These are phyloP conservation scores for Triangularia verruculosa DNA, from an alignment of 2,329 filamentous ascomycete genomes.

Conservation along the genomic window DNA sequence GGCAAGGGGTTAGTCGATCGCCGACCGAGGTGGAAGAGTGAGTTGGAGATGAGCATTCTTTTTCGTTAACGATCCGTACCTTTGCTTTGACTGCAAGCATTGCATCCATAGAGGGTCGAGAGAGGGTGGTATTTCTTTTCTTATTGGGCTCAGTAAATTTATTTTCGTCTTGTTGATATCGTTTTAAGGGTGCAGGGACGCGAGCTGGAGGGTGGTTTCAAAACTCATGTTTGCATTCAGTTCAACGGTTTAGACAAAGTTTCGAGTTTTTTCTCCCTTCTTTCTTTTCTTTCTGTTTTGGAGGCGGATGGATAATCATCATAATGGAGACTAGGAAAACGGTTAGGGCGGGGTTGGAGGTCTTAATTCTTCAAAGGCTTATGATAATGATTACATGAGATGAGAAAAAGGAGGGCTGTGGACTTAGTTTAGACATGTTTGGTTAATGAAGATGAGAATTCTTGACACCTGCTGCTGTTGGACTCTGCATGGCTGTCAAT, in stretches of 20 bases:
- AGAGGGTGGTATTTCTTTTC: background rate
- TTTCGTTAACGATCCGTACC: background rate
- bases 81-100: background rate
- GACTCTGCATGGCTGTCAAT: too few species aligned
- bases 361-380: background rate
- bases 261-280: too few species aligned
- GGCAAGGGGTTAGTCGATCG: background rate
- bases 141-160: background rate
- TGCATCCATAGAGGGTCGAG: slow-evolving; percentile 3
- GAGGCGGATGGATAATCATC: background rate
- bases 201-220: background rate
- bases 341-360: background rate
- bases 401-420: background rate
- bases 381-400: background rate
- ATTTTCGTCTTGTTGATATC: background rate
- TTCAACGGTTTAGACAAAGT: background rate
- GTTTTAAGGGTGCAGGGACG: background rate
- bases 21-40: background rate
- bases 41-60: background rate
- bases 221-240: background rate
- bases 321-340: background rate
- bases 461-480: too few species aligned
- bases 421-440: background rate
- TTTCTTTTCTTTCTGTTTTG: too few species aligned
- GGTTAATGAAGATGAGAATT: too few species aligned